phyloP scores from a whole-genome alignment of 306 rosid species.

The Leucaena leucocephala region DNA sequence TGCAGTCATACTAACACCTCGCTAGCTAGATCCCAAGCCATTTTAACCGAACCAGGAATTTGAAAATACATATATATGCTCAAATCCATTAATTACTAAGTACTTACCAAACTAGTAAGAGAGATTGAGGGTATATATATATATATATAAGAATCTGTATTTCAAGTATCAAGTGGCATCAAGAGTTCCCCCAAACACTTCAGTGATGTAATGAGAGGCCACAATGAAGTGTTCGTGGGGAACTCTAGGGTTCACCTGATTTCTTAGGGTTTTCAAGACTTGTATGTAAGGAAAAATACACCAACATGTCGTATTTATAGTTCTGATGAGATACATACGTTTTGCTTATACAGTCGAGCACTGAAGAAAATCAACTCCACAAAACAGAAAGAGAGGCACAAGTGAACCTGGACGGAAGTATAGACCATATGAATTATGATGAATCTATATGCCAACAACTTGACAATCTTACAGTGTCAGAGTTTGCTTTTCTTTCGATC shows the following conservation, averaged over 20 bases:
- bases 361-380: neutral
- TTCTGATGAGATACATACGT: neutral
- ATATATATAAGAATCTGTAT: too few species aligned
- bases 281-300: neutral
- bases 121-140: neutral
- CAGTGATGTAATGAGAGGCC: neutral
- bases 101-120: neutral
- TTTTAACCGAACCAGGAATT: neutral
- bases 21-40: neutral
- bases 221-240: neutral
- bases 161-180: neutral
- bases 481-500: neutral
- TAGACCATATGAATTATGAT: neutral
- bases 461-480: neutral
- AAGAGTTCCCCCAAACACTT: conserved; percentile 1
- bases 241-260: conserved; percentile 10
- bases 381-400: neutral
- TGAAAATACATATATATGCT: neutral
- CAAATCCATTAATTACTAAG: neutral
- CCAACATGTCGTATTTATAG: neutral
- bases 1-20: neutral
- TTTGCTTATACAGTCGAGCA: neutral
- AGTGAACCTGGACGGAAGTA: neutral
- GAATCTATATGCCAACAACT: neutral
- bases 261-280: neutral